phyloP scores from a whole-genome alignment of 345 rosid genomes.

The Erodium maritimum region DNA sequence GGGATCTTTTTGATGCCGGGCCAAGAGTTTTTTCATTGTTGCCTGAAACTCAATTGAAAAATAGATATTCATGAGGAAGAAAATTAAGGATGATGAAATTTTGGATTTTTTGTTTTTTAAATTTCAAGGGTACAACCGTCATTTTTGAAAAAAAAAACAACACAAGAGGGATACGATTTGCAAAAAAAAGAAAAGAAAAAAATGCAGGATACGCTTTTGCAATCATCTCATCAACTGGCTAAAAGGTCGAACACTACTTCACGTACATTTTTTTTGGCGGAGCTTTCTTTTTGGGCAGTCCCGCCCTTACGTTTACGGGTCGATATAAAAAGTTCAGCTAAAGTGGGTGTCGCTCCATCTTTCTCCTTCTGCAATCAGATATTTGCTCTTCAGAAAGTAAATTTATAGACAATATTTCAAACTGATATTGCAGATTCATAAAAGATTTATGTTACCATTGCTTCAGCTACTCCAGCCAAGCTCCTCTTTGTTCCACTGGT shows the following conservation, averaged over 20 bases:
- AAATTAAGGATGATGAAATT: too few relatives aligned
- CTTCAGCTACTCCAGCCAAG: conserved; percentile 4
- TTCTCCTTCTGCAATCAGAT: background rate
- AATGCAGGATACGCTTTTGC: background rate
- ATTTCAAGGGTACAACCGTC: too few relatives aligned
- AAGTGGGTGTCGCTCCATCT: conserved; percentile 4
- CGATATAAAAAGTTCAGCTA: conserved; percentile 2
- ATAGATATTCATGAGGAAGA: too few relatives aligned
- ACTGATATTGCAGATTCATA: background rate
- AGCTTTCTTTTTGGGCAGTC: conserved; percentile 5
- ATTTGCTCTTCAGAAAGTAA: background rate
- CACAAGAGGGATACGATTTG: too few relatives aligned
- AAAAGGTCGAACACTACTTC: too few relatives aligned
- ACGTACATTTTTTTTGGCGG: conserved; percentile 7
- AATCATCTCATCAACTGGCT: background rate
- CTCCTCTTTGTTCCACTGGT: conserved; percentile 6
- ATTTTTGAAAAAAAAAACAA: too few relatives aligned
- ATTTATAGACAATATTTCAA: background rate
- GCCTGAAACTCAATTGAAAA: too few relatives aligned
- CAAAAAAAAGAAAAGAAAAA: too few relatives aligned
- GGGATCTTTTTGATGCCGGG: background rate
- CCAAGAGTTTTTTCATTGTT: background rate
- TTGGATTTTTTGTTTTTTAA: too few relatives aligned
- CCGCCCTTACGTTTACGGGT: conserved; percentile 10
- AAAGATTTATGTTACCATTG: conserved; percentile 5